A percentile compares a stretch with the other conserved stretches of the same genome.
phyloP scores from a whole-genome alignment of 2,329 filamentous ascomycete genomes.

The Penicillium sp. region DNA sequence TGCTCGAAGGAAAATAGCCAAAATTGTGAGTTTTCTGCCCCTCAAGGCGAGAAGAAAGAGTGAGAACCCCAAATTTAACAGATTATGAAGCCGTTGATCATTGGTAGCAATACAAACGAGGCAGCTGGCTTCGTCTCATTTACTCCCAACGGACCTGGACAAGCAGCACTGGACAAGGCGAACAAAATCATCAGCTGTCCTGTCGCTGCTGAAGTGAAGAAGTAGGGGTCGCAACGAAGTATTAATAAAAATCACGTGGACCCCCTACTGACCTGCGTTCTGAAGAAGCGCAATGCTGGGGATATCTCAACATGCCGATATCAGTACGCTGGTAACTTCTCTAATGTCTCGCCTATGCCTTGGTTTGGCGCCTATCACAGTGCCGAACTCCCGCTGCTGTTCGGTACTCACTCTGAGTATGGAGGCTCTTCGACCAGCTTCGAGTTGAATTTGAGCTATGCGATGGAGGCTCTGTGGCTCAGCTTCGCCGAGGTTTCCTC shows the following conservation, averaged over 20 bases:
- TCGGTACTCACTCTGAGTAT: constrained; percentile 10
- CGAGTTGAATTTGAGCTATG: constrained; percentile 21
- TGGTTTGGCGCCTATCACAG: constrained; percentile 19
- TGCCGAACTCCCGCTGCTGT: constrained; percentile 10
- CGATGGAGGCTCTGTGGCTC: constrained; percentile 22
- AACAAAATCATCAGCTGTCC: constrained; percentile 38
- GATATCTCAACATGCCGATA: constrained; percentile 48
- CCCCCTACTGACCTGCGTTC: no score
- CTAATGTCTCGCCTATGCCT: constrained; percentile 40
- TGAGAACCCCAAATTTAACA: not conserved
- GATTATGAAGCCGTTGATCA: constrained; percentile 11
- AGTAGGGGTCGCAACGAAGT: no score
- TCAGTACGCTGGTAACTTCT: constrained; percentile 49
- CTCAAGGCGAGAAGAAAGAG: not conserved
- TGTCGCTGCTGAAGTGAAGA: constrained; percentile 35
- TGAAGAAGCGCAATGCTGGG: constrained; percentile 27
- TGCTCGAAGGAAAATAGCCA: constrained; percentile 13
- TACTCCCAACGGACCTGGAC: constrained; percentile 16
- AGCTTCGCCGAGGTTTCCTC: constrained; percentile 19
- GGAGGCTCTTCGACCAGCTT: constrained; percentile 12
- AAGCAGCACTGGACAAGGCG: constrained; percentile 6
- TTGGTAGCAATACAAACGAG: constrained; percentile 20
- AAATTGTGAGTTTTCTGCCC: constrained; percentile 10
- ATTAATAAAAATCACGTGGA: no score
- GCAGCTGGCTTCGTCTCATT: constrained; percentile 19